phyloP scores from a whole-genome alignment of 352 stramenopile species.

The Globisporangium spiculum region DNA sequence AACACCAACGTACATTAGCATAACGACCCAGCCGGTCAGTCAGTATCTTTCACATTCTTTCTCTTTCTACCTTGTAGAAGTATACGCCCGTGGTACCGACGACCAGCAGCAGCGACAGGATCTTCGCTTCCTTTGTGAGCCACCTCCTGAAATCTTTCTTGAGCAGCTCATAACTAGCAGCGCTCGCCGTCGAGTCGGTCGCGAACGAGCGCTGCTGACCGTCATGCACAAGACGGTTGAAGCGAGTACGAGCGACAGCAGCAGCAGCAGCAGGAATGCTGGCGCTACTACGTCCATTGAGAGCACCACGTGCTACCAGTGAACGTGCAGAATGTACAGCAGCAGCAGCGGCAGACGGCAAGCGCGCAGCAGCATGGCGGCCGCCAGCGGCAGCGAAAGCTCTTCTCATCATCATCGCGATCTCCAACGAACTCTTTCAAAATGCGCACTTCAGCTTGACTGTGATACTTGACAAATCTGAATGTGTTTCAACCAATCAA shows the following conservation, averaged over 20 bases:
- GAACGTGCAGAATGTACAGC: not conserved
- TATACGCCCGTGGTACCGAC: conserved; percentile 52
- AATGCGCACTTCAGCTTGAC: not conserved
- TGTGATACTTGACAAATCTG: not conserved
- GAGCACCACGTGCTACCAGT: too few species aligned
- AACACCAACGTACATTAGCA: not conserved
- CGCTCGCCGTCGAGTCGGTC: conserved; percentile 4
- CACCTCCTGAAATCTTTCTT: conserved; percentile 67
- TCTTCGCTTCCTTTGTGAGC: conserved; percentile 43
- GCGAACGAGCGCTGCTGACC: not conserved
- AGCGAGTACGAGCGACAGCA: not conserved
- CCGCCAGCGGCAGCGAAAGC: not conserved
- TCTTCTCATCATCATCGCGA: not conserved
- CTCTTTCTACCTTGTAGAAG: conserved; percentile 51
- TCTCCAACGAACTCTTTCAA: not conserved
- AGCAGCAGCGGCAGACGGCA: not conserved
- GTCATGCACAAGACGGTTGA: not conserved
- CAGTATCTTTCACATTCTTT: not conserved
- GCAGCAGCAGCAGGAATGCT: not conserved
- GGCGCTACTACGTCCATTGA: not conserved
- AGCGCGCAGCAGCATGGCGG: not conserved
- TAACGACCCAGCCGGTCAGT: not conserved
- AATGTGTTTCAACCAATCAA: not conserved
- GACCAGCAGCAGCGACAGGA: conserved; percentile 46
- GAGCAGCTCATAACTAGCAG: conserved; percentile 35